Conservation (phyloP, 805 yeast species). For the Ogataea saltuana region DNA sequence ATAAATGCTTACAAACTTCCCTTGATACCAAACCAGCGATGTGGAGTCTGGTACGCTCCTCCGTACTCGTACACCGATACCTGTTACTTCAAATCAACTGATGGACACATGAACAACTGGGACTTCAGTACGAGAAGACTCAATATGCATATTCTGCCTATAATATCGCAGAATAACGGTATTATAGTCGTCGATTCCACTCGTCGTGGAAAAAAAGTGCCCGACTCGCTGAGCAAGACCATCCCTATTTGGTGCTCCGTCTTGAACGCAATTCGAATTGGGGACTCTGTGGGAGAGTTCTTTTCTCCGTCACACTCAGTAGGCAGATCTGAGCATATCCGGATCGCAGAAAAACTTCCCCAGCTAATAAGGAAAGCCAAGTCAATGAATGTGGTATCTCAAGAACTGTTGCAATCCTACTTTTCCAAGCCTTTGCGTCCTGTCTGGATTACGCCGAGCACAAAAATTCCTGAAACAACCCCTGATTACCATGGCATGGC, state of each 20-base stretch:
- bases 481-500: conserved; percentile 24
- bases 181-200: conserved; percentile 78
- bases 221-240: conserved; percentile 85
- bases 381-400: conserved; percentile 9
- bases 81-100: conserved; percentile 85
- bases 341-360: conserved; percentile 51
- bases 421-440: conserved; percentile 58
- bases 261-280: conserved; percentile 14
- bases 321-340: conserved; percentile 54
- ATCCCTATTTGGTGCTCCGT: conserved; percentile 71
- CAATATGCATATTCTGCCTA: conserved; percentile 67
- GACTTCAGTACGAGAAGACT: conserved; percentile 69
- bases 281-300: conserved; percentile 25
- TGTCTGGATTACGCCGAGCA: conserved; percentile 66
- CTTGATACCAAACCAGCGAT: conserved; percentile 73
- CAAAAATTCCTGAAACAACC: conserved; percentile 12
- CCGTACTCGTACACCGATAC: conserved; percentile 44
- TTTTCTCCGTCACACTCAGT: conserved; percentile 55
- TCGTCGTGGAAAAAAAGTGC: conserved; percentile 78
- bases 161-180: conserved; percentile 46
- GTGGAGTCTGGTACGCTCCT: conserved; percentile 83
- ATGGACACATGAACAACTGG: conserved; percentile 87
- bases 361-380: conserved; percentile 46
- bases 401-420: not conserved
- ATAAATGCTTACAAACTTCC: conserved; percentile 41